phyloP scores from a whole-genome alignment of 2,329 filamentous ascomycete species.

The Achaetomium macrosporum region DNA sequence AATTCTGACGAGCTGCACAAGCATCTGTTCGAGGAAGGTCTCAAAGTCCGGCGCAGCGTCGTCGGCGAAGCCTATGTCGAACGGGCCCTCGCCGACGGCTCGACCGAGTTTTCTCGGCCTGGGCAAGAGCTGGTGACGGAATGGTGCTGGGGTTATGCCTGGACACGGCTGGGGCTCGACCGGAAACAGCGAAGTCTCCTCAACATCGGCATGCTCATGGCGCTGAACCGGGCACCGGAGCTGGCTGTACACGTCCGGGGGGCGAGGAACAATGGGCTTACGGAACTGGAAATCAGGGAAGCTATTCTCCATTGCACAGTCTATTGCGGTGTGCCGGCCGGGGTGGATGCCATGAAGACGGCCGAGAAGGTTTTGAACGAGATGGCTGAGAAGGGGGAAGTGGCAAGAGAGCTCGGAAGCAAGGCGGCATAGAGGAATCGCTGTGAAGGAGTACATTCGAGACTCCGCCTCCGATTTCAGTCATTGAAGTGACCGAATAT shows the following conservation, averaged over 20 bases:
- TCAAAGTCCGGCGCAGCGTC: conserved; percentile 54
- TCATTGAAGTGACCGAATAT: too few relatives aligned
- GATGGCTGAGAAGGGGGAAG: conserved; percentile 30
- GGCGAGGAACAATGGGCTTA: conserved; percentile 56
- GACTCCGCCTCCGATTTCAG: too few relatives aligned
- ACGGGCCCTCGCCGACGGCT: conserved; percentile 47
- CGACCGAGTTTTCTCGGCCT: conserved; percentile 53
- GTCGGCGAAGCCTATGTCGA: conserved; percentile 58
- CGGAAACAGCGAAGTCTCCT: conserved; percentile 56
- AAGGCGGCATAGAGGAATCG: conserved; percentile 16
- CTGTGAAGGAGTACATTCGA: too few relatives aligned
- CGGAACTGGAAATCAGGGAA: conserved; percentile 58
- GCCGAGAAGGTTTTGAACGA: conserved; percentile 30
- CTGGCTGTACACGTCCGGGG: conserved; percentile 57
- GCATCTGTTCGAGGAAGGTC: conserved; percentile 53
- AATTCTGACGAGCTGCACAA: conserved; percentile 38
- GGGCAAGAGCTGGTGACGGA: conserved; percentile 60
- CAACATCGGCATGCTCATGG: conserved; percentile 56
- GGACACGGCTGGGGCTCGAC: conserved; percentile 57
- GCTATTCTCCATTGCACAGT: conserved; percentile 43
- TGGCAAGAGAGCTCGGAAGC: conserved; percentile 25
- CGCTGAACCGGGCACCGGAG: conserved; percentile 53
- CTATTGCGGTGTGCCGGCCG: conserved; percentile 40
- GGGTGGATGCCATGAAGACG: conserved; percentile 36
- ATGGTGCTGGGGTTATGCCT: conserved; percentile 58